These are phyloP conservation scores for Emergomyces pasteurianus DNA, from an alignment of 2,329 filamentous ascomycete genomes.

Conservation along the genomic window DNA sequence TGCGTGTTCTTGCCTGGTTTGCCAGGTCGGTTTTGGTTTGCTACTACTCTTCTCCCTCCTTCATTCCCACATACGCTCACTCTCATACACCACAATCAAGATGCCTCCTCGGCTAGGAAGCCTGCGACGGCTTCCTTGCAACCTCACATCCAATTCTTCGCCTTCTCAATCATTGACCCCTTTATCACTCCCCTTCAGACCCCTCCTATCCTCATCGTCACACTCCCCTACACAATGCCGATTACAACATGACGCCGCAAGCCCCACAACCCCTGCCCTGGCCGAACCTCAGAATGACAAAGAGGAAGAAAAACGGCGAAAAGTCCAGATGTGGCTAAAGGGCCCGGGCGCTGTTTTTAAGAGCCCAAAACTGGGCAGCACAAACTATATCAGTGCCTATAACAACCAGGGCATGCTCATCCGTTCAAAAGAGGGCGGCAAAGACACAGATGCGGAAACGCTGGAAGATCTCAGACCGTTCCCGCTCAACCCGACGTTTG, in stretches of 20 bases:
- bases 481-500: constrained; percentile 59
- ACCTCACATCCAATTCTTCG: constrained; percentile 13
- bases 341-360: constrained; percentile 40
- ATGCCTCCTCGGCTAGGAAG: constrained; percentile 32
- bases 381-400: constrained; percentile 46
- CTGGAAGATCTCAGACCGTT: constrained; percentile 45
- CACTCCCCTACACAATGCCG: background rate
- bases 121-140: constrained; percentile 21
- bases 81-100: constrained; percentile 9
- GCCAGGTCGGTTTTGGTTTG: too few relatives aligned
- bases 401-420: constrained; percentile 38
- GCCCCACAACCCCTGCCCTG: background rate
- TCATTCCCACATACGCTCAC: background rate
- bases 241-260: background rate
- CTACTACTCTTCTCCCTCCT: background rate
- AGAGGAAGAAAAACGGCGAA: background rate
- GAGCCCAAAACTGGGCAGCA: constrained; percentile 37
- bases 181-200: constrained; percentile 6
- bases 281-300: background rate
- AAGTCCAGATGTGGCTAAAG: constrained; percentile 43
- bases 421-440: constrained; percentile 27
- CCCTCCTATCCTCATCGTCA: constrained; percentile 13
- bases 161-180: constrained; percentile 19
- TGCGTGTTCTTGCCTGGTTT: background rate
- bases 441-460: constrained; percentile 3